These are phyloP conservation scores for Gloeophyllum trabeum DNA, from an alignment of 768 basidiomycete genomes.

Conservation along the genomic window DNA sequence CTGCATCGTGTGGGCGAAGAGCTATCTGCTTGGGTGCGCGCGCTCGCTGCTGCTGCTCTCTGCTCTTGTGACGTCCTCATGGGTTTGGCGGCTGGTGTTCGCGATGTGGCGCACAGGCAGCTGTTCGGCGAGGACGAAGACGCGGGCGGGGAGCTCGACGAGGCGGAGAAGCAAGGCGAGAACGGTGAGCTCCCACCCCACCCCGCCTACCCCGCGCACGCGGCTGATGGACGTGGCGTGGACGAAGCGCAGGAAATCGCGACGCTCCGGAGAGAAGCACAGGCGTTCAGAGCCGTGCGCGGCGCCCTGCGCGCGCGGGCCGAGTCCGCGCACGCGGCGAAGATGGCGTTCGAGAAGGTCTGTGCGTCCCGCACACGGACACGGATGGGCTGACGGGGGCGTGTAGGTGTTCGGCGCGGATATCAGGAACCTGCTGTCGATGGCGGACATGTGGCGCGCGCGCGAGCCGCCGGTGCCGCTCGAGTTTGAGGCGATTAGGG, in stretches of 20 bases:
- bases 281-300: constrained; percentile 79
- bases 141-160: constrained; percentile 72
- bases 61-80: neutral
- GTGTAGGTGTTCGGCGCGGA: constrained; percentile 79
- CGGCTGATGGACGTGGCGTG: neutral
- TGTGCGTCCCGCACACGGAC: neutral
- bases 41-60: neutral
- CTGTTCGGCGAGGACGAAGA: constrained; percentile 92
- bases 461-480: constrained; percentile 81
- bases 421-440: constrained; percentile 78
- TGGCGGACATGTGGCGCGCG: constrained; percentile 96
- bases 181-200: constrained; percentile 46
- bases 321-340: constrained; percentile 38
- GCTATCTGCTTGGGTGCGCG: constrained; percentile 82
- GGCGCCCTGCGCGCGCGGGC: constrained; percentile 40
- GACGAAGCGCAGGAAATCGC: constrained; percentile 78
- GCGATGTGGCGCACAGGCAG: constrained; percentile 39
- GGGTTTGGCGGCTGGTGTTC: neutral
- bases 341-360: constrained; percentile 79
- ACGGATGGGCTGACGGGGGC: too few species aligned
- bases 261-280: constrained; percentile 78
- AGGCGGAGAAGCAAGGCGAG: constrained; percentile 88
- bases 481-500: constrained; percentile 65
- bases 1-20: constrained; percentile 99
- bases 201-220: neutral